Percentiles rank a stretch among this genome's conserved stretches.
These are phyloP conservation scores for Saposhnikovia divaricata DNA, from an alignment of 129 eudicot genomes.

Conservation along the genomic window DNA sequence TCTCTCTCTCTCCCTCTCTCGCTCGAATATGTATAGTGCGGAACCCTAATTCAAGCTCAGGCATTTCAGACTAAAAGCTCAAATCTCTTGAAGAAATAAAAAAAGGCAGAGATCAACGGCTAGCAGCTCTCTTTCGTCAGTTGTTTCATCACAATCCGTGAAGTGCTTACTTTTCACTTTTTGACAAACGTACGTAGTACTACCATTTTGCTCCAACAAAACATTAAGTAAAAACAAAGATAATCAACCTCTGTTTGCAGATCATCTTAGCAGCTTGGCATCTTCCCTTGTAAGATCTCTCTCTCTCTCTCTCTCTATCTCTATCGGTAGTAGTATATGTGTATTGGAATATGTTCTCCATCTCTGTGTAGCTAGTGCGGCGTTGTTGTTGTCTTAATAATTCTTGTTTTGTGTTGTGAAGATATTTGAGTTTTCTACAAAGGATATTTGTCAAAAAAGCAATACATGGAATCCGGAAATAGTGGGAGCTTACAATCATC, in stretches of 20 bases:
- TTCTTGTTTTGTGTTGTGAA: neutral
- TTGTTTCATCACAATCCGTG: neutral
- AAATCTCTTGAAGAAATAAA: neutral
- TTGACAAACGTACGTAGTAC: constrained; percentile 1
- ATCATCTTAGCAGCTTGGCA: constrained; percentile 10
- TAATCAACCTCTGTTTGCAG: neutral
- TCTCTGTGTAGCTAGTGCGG: too few species aligned
- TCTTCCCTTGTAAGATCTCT: neutral
- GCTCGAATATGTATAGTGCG: neutral
- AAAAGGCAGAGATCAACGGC: neutral
- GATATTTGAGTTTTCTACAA: neutral
- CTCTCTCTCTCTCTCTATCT: neutral
- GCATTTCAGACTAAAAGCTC: constrained; percentile 3
- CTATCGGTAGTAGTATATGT: neutral
- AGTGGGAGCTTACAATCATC: constrained; percentile 81
- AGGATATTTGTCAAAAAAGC: neutral
- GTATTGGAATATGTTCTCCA: neutral
- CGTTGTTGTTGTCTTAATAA: neutral
- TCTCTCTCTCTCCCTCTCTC: neutral
- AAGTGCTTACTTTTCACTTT: constrained; percentile 1
- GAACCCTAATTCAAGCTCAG: constrained; percentile 25
- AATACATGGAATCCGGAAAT: constrained; percentile 60
- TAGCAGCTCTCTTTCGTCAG: neutral
- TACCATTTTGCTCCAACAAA: neutral
- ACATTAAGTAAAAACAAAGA: neutral